Conservation (phyloP, 495 filamentous ascomycete species). For the Penicillium simplicissimum region DNA sequence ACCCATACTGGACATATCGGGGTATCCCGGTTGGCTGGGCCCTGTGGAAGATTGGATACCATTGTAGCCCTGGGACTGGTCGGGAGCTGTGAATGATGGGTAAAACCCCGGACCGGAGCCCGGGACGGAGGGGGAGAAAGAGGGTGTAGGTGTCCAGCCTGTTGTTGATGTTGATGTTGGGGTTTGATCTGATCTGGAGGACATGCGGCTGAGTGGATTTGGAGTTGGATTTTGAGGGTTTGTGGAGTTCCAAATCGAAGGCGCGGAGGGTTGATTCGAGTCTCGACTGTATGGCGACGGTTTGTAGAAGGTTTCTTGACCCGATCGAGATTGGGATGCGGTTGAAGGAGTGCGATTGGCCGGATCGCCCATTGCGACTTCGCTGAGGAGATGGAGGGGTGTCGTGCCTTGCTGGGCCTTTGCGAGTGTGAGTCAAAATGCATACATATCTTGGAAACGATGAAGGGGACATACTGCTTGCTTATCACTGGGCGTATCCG, state of each 20-base stretch:
- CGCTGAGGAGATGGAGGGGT: slow-evolving; percentile 53
- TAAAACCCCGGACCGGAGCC: slow-evolving; percentile 20
- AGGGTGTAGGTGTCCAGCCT: slow-evolving; percentile 13
- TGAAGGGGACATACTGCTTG: neutral
- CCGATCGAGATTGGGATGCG: neutral
- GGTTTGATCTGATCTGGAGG: neutral
- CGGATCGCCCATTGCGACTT: slow-evolving; percentile 61
- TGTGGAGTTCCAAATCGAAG: neutral
- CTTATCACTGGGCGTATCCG: slow-evolving; percentile 11
- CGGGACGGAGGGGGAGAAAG: slow-evolving; percentile 9
- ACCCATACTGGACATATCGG: slow-evolving; percentile 18
- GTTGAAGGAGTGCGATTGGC: slow-evolving; percentile 16
- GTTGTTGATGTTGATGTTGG: slow-evolving; percentile 8
- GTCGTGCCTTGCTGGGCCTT: slow-evolving; percentile 8
- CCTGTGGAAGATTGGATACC: neutral
- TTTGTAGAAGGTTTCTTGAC: slow-evolving; percentile 14
- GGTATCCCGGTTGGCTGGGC: slow-evolving; percentile 3
- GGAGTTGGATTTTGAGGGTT: slow-evolving; percentile 2
- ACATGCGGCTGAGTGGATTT: neutral
- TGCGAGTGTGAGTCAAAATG: neutral
- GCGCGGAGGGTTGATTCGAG: slow-evolving; percentile 2
- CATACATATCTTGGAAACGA: no score
- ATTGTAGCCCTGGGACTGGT: slow-evolving; percentile 9
- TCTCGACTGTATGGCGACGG: slow-evolving; percentile 3
- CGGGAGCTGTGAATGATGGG: slow-evolving; percentile 14